Conservation (phyloP, 2,329 filamentous ascomycete species). For the Fusarium sp. region DNA sequence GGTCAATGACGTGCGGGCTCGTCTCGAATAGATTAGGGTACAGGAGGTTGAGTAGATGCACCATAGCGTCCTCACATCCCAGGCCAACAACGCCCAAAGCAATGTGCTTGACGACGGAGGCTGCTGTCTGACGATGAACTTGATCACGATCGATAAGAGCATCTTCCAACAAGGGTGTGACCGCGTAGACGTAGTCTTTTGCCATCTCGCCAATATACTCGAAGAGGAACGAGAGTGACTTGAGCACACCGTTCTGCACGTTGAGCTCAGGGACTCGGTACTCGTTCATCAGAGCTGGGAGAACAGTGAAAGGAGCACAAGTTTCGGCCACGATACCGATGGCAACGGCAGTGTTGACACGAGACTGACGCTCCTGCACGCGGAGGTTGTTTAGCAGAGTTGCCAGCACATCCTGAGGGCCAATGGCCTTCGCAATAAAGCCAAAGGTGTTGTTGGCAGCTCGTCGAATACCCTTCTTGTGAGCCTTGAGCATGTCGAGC, state of each 20-base stretch:
- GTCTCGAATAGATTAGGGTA: constrained; percentile 99
- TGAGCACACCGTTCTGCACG: constrained; percentile 98
- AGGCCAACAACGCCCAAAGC: constrained; percentile 97
- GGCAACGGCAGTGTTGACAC: constrained; percentile 97
- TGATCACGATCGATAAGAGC: constrained; percentile 98
- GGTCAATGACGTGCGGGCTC: constrained; percentile 96
- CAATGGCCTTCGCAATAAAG: constrained; percentile 99
- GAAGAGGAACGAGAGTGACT: constrained; percentile 95
- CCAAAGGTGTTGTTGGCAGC: constrained; percentile 99
- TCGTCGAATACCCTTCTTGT: constrained; percentile 98
- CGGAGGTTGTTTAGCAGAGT: constrained; percentile 96
- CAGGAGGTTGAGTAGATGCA: constrained; percentile 94
- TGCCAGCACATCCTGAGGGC: constrained; percentile 95
- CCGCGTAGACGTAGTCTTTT: constrained; percentile 99
- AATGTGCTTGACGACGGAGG: constrained; percentile 97
- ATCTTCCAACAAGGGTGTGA: constrained; percentile 94
- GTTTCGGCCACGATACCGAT: constrained; percentile 99
- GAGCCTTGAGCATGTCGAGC: constrained; percentile 98
- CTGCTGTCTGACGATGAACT: constrained; percentile 96
- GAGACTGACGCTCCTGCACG: constrained; percentile 96
- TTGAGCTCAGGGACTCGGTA: constrained; percentile 98
- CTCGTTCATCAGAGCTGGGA: constrained; percentile 99
- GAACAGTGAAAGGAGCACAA: constrained; percentile 96
- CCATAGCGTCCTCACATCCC: constrained; percentile 98
- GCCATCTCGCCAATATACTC: constrained; percentile 99